Evolutionary conservation across 1,139 yeast species (phyloP), one percentile per base, ranked within the genome.

Genomic region (Blastobotrys aristatus): DNA sequence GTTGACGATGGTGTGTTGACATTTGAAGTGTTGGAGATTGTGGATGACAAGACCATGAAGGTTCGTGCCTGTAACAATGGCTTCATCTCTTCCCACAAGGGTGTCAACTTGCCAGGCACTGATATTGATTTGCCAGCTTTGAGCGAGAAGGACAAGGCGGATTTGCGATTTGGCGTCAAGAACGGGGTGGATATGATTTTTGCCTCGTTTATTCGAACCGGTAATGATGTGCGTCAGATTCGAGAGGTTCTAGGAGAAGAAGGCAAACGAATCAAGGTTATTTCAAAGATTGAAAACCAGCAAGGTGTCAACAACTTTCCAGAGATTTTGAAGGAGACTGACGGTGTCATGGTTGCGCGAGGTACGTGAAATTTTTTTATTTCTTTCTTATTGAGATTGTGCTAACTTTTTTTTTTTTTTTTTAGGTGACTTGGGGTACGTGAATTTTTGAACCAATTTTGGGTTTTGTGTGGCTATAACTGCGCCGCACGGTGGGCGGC

Each of bases 231-330:
- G 68, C 74, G 70, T 67, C 85, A 87, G 67, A 92, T 92, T 73
- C 85, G 98, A 75, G 76, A 81, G 68, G 96, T 92, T 52, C 79
- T 92, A 61, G 97, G 98, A 68, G 96, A 89, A 74, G 95, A 88
- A 50, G 98, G 98, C 70, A 84, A 83, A 74, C 85, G 87, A 66
- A 87, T 92, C 70, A 94, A 92, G 78, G 89, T 92, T 72, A 89
- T 92, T 63, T 84, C 90, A 69, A 92, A 92, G 81, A 90, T 92
- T 70, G 99, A 92, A 78, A 90, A 89, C 78, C 97, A 90, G 76
- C 99, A 92, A 76, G 99, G 99, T 78, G 97, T 92, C 66, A 89
- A 92, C 84, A 92, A 92, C 82, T 92, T 92, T 70, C 98, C 92
- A 71, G 97, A 88, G 56, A 92, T 92, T 67, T 82, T 92, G 70